These are phyloP conservation scores for Leccinum variicolor DNA, from an alignment of 768 basidiomycete species.

Conservation along the genomic window DNA sequence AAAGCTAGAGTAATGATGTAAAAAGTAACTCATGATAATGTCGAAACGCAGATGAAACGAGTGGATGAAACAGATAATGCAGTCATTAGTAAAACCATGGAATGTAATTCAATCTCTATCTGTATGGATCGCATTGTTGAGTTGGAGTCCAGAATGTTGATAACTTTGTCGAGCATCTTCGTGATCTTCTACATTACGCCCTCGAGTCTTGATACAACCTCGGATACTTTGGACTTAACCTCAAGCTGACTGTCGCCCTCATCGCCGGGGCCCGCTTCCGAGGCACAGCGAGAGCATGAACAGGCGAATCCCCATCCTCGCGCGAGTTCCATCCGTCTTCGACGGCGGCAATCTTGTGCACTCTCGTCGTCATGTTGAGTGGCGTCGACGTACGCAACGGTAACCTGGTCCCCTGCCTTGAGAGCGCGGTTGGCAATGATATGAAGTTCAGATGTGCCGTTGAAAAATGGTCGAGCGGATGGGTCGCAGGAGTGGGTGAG, in stretches of 20 bases:
- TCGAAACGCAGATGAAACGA: neutral
- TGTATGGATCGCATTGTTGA: neutral
- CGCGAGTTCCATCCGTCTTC: constrained; percentile 69
- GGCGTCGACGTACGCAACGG: constrained; percentile 74
- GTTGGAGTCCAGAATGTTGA: neutral
- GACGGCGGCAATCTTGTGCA: constrained; percentile 51
- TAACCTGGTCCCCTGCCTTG: constrained; percentile 73
- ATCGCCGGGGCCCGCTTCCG: constrained; percentile 41
- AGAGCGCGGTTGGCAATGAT: constrained; percentile 65
- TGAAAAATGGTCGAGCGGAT: constrained; percentile 61
- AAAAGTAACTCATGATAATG: neutral
- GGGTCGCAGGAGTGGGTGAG: constrained; percentile 75
- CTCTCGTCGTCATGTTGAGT: constrained; percentile 52
- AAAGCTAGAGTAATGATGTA: neutral
- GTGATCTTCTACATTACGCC: constrained; percentile 12
- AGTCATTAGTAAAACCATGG: neutral
- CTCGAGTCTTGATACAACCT: constrained; percentile 31
- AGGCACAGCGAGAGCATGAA: constrained; percentile 58
- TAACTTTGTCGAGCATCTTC: neutral
- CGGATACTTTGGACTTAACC: constrained; percentile 52
- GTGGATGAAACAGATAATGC: neutral
- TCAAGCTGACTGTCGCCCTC: constrained; percentile 34
- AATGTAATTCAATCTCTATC: neutral
- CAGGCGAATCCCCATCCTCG: constrained; percentile 85
- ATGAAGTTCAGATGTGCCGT: constrained; percentile 65